Base-by-base conservation (phyloP, 1,284 basidiomycete species). In the Cryptococcus depauperatus region DNA sequence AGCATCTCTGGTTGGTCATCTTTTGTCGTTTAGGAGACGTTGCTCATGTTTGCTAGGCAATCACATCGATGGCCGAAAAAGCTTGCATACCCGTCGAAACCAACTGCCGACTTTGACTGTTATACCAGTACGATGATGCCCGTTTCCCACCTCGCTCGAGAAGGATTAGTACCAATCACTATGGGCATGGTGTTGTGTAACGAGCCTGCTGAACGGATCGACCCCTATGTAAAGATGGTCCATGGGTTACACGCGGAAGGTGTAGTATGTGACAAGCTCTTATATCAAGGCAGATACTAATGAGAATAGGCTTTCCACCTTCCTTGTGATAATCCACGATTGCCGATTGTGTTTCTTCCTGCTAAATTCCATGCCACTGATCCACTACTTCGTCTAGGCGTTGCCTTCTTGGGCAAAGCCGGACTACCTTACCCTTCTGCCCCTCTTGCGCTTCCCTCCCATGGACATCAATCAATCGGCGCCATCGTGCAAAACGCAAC, bases 181-280 rank as follows among this genome's bases (percentile, higher is more conserved):
- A 66, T 66, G 64, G 66, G 64, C n/a, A 69, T 69, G 66, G 66
- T 69, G 8, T 46, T 69, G 23, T 67, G 64, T 43, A 64, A 67
- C 40, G 64, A 64, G 44, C 52, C 58, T 19, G 53, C 61, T 19
- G 49, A 58, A 21, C 38, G 46, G 44, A 55, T 62, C 10, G 43
- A 41, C 5, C 46, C 48, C 8, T 69, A 60, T 42, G 64, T 67
- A 28, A 41, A 54, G 19, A 63, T 69, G 62, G 66, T 69, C 0
- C 64, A 66, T 21, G 59, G 62, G 9, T 46, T 69, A 14, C 66
- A 69, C 41, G 57, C 63, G 1, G 64, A 66, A 46, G 66, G 66
- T 23, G 64, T 66, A 19, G 65, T 68, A 47, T 56, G 65, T 65
- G 4, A n/a, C 25, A 4, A 3, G n/a, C n/a, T n/a, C n/a, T n/a